phyloP scores from a whole-genome alignment of 2,329 filamentous ascomycete genomes.

The Clonostachys rosea region DNA sequence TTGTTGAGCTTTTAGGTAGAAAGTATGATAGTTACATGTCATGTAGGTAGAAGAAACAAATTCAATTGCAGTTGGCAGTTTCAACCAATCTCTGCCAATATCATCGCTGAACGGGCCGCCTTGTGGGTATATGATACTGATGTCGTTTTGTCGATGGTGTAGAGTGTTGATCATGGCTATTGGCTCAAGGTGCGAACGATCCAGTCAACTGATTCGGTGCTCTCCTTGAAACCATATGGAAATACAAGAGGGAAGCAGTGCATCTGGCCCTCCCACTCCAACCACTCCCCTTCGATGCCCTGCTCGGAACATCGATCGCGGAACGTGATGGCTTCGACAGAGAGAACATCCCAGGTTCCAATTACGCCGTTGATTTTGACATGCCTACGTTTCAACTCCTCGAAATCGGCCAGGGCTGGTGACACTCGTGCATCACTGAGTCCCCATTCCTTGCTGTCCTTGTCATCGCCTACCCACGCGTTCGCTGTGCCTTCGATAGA shows the following conservation, averaged over 20 bases:
- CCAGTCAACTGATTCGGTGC: slow-evolving; percentile 36
- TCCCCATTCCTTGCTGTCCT: slow-evolving; percentile 8
- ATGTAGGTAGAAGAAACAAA: too few relatives aligned
- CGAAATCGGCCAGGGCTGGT: slow-evolving; percentile 38
- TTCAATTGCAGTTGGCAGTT: too few relatives aligned
- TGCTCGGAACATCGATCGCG: slow-evolving; percentile 34
- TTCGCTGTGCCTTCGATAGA: slow-evolving; percentile 14
- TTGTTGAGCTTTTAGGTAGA: too few relatives aligned
- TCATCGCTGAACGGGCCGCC: too few relatives aligned
- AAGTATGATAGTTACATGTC: too few relatives aligned
- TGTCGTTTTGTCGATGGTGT: too few relatives aligned
- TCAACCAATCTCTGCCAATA: too few relatives aligned
- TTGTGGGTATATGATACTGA: too few relatives aligned
- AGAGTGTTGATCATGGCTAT: too few relatives aligned
- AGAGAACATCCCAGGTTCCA: slow-evolving; percentile 46
- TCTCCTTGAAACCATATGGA: slow-evolving; percentile 40
- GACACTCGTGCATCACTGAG: slow-evolving; percentile 37
- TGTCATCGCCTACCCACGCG: slow-evolving; percentile 9
- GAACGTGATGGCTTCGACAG: slow-evolving; percentile 44
- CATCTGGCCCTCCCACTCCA: slow-evolving; percentile 57
- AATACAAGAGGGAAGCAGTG: slow-evolving; percentile 52
- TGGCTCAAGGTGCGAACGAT: background rate
- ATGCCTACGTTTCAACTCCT: slow-evolving; percentile 13
- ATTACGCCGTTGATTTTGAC: slow-evolving; percentile 47
- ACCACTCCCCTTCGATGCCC: slow-evolving; percentile 45